A percentile compares a stretch with the other conserved stretches of the same genome.
Evolutionary conservation across 208 protist species (phyloP).

Genomic region (Trypanosoma theileri): DNA sequence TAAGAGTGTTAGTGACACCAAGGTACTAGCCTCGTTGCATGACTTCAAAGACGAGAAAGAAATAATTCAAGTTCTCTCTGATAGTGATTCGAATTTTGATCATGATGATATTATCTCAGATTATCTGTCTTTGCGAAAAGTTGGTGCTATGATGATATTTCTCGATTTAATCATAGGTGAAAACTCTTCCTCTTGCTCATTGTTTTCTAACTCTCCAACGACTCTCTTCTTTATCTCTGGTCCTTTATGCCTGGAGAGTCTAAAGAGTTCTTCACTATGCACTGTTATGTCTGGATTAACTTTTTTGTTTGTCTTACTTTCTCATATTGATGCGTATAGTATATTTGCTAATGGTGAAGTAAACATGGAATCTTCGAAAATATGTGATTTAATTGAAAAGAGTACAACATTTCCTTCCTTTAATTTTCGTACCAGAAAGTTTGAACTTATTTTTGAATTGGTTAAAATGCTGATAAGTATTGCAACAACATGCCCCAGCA

Average conservation of each 20-base stretch:
- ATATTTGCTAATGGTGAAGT: conserved; percentile 15
- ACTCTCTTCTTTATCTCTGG: conserved; percentile 23
- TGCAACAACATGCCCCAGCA: conserved; percentile 42
- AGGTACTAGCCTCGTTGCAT: conserved; percentile 7
- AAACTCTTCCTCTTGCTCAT: not conserved
- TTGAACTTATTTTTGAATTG: conserved; percentile 55
- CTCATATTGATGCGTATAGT: conserved; percentile 21
- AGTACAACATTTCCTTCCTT: not conserved
- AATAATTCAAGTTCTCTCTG: conserved; percentile 17
- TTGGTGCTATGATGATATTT: conserved; percentile 25
- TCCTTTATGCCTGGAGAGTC: conserved; percentile 22
- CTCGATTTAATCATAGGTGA: conserved; percentile 15
- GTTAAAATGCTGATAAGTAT: conserved; percentile 55
- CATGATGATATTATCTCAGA: not conserved
- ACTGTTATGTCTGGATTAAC: conserved; percentile 26
- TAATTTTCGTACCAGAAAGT: conserved; percentile 36
- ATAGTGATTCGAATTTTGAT: conserved; percentile 8
- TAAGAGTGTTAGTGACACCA: conserved; percentile 10
- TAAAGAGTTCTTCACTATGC: conserved; percentile 22
- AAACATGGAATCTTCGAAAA: not conserved
- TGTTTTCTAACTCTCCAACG: conserved; percentile 25
- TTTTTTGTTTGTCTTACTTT: conserved; percentile 20
- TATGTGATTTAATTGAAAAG: conserved; percentile 5
- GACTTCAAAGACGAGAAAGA: conserved; percentile 26
- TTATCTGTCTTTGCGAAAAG: conserved; percentile 14